Evolutionary conservation across 257 asterid species (phyloP).

Genomic region (Solanum dulcamara): DNA sequence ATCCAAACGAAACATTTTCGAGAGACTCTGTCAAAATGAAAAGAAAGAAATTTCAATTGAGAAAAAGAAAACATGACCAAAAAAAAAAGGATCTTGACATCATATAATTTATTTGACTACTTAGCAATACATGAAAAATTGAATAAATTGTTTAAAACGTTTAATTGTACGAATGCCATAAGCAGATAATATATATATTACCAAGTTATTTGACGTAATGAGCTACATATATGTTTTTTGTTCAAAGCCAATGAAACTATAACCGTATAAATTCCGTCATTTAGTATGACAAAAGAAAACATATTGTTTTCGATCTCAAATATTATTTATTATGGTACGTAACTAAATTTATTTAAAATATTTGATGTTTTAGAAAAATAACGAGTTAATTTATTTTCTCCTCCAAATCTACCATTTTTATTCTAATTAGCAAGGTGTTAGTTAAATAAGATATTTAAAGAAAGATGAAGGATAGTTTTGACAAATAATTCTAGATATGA

Average conservation of each 20-base stretch:
- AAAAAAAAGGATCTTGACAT: neutral
- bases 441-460: neutral
- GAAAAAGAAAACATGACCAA: neutral
- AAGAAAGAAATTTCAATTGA: neutral
- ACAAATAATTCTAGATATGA: neutral
- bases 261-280: neutral
- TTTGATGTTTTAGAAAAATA: neutral
- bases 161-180: neutral
- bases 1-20: neutral
- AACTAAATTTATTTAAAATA: neutral
- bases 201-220: neutral
- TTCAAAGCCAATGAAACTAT: neutral
- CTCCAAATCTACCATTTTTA: neutral
- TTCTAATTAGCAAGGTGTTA: neutral
- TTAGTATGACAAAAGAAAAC: neutral
- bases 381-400: neutral
- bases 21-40: neutral
- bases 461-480: neutral
- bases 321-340: neutral
- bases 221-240: neutral
- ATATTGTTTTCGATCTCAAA: neutral
- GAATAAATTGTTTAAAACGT: neutral
- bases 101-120: neutral
- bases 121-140: neutral
- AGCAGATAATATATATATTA: neutral